Percentiles rank a stretch among this genome's conserved stretches.
Evolutionary conservation across 805 yeast genomes (phyloP).

Genomic region (Candida vaughaniae): DNA sequence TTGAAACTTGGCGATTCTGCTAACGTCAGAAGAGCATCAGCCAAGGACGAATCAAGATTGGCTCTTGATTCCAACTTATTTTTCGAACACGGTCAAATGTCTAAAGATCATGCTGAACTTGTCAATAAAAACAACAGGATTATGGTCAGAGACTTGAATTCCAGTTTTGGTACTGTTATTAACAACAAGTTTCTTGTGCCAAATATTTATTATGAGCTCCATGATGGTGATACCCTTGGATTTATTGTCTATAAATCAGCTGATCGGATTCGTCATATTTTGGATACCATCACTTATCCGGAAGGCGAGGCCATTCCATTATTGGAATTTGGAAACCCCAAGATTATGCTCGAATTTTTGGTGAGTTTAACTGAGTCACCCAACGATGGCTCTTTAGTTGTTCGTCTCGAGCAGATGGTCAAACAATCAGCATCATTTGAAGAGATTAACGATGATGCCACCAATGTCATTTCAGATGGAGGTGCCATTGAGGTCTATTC

Average conservation of each 20-base stretch:
- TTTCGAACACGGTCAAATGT: constrained; percentile 35
- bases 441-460: neutral
- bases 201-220: constrained; percentile 15
- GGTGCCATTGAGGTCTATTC: constrained; percentile 5
- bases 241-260: constrained; percentile 26
- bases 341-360: constrained; percentile 20
- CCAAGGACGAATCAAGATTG: constrained; percentile 23
- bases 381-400: too few species aligned
- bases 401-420: too few species aligned
- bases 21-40: constrained; percentile 29
- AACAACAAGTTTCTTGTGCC: constrained; percentile 25
- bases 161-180: constrained; percentile 41
- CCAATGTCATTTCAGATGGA: neutral
- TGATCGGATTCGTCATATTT: neutral
- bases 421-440: neutral
- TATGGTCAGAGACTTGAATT: constrained; percentile 26
- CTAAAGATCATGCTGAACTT: constrained; percentile 37
- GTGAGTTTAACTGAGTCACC: constrained; percentile 14
- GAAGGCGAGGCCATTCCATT: constrained; percentile 14
- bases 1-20: neutral
- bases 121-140: constrained; percentile 17
- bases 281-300: neutral
- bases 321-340: constrained; percentile 20
- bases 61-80: constrained; percentile 29
- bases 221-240: constrained; percentile 30